These are phyloP conservation scores for Calonectria multiphialidica DNA, from an alignment of 2,329 filamentous ascomycete species.

Conservation along the genomic window DNA sequence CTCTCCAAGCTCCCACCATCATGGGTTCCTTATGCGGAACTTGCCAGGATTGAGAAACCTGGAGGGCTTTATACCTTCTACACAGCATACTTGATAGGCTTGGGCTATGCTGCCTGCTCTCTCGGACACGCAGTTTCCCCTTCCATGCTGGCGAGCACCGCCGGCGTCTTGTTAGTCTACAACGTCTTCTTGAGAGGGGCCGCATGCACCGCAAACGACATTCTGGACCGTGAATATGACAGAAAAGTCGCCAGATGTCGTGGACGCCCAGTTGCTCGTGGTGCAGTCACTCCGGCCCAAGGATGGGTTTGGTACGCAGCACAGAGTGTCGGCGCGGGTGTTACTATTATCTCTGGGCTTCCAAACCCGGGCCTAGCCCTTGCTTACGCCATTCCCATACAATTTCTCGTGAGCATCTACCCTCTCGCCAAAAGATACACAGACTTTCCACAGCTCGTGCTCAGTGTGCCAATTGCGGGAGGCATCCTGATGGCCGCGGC, in stretches of 20 bases:
- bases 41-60: not conserved
- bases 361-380: not conserved
- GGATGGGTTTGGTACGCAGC: not conserved
- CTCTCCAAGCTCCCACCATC: not conserved
- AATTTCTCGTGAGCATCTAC: not conserved
- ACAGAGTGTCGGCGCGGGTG: not conserved
- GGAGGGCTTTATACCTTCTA: not conserved
- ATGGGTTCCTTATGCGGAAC: not conserved
- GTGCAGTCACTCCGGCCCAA: not conserved
- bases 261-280: not conserved
- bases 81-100: not conserved
- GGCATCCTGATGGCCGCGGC: not conserved
- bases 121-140: not conserved
- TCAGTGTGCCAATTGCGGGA: not conserved
- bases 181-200: not conserved
- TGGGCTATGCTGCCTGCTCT: not conserved
- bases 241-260: not conserved
- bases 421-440: not conserved
- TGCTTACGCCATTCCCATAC: not conserved
- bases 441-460: not conserved
- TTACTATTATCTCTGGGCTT: not conserved
- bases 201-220: not conserved
- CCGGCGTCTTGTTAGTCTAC: not conserved
- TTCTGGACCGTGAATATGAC: not conserved
- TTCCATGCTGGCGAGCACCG: not conserved